Evolutionary conservation across 768 basidiomycete genomes (phyloP), one percentile per base, ranked within the genome.

Genomic region (Porphyrellus cyaneotinctus): DNA sequence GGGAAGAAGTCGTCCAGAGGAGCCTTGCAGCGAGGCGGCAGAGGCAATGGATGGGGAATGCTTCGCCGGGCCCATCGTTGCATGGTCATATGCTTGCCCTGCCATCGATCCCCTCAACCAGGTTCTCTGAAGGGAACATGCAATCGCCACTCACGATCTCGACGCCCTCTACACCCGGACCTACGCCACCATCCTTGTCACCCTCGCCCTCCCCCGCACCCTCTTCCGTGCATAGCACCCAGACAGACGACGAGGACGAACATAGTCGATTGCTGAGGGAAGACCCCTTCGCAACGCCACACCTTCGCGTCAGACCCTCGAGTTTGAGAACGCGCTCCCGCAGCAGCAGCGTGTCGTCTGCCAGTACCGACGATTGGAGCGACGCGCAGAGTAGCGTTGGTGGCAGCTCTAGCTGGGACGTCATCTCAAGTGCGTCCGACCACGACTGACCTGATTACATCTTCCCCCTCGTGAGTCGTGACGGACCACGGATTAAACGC

Each of bases 71-170:
- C 3, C 53, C 54, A 9, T 53, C 56, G 2, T 36, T 52, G 2
- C 48, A 47, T 7, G 47, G 39, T 2, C 60, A 39, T 15, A 30
- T 54, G 18, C 61, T 53, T 7, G 37, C 62, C 6, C n/a, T 68
- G 9, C 58, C 61, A n/a, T 70, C 67, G 13, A 69, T 68, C 28
- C 67, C 68, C 17, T 69, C 67, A 14, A 54, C 51, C 26, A 45
- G 48, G 28, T 2, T 36, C 15, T 68, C 68, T 20, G 63, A 61
- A 15, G 52, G 20, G 8, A 49, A 49, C 18, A 24, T 15, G 2
- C 64, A 62, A 47, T 70, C 69, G 6, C 67, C 67, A 2, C 42
- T 64, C 33, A 63, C 63, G 18, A 65, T 70, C 6, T 56, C 58
- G 9, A 53, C 60, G 3, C 44, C 56, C 3, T 53, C 58, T 6